Evolutionary conservation across 306 rosid species (phyloP), one percentile per base, ranked within the genome.

Genomic region (Castanospermum australe): DNA sequence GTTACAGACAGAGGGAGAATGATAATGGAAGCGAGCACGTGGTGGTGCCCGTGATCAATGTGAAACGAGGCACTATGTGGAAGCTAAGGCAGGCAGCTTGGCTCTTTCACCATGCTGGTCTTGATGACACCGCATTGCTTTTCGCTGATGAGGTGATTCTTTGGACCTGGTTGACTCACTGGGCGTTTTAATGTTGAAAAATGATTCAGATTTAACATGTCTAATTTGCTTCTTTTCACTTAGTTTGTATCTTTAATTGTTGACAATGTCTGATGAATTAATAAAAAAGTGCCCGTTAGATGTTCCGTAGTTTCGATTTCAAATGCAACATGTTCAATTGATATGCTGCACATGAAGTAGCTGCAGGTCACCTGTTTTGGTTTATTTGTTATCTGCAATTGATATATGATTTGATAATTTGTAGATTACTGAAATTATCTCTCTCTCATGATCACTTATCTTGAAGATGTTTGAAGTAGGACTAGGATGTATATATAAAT

Each of bases 31-130:
- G 15, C 21, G 86, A 77, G 57, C 21, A 32, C 30, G 82, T 70
- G 15, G 90, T 88, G 86, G 87, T 88, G 73, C 98, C 94, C 1
- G 91, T 90, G 84, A 94, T 92, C 82, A 94, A 90, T 83, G 83
- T 85, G 63, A 86, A 80, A 76, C 84, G 98, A 61, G 61, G 71
- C 71, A 76, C 66, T 39, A 94, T 94, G 97, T 88, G 94, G 96
- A 90, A 88, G 78, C 88, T 81, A 14, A 87, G 72, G 59, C 93
- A 94, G 36, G 92, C 93, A 69, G 92, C 98, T 50, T 94, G 98
- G 98, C 90, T 94, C 21, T 89, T 94, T 84, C 63, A 90, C 73
- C 96, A 92, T 59, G 87, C 85, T 85, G 96, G 85, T 59, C 91
- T 92, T 60, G 97, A 94, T 73, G 86, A 87, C 22, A 76, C 86